Evolutionary conservation across 208 protist species (phyloP).

Genomic region (Trypanosoma conorhini): DNA sequence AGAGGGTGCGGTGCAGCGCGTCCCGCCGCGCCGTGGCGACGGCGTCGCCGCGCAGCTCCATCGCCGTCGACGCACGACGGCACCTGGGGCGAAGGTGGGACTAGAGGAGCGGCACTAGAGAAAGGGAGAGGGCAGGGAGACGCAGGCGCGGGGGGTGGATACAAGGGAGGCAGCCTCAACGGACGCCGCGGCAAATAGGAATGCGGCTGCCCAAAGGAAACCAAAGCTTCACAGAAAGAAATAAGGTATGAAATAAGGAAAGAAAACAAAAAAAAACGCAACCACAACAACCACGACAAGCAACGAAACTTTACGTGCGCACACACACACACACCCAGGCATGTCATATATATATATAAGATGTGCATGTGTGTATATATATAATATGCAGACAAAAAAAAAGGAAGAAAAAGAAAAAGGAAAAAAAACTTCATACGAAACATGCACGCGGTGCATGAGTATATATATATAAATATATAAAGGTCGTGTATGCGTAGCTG

Average conservation of each 20-base stretch:
- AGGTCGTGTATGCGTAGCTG: too few relatives aligned
- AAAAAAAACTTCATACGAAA: background rate
- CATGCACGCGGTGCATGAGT: background rate
- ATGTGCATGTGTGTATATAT: too few relatives aligned
- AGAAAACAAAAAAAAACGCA: too few relatives aligned
- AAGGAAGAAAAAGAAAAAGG: conserved; percentile 13
- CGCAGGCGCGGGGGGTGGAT: background rate
- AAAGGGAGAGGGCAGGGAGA: background rate
- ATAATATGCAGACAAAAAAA: too few relatives aligned
- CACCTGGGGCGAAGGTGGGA: conserved; percentile 2
- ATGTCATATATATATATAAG: too few relatives aligned
- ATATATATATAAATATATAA: background rate
- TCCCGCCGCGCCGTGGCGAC: conserved; percentile 24
- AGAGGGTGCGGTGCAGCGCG: conserved; percentile 52
- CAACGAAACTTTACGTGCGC: too few relatives aligned
- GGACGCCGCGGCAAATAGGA: too few relatives aligned
- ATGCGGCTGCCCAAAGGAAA: too few relatives aligned
- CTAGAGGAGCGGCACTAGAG: conserved; percentile 1
- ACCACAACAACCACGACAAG: too few relatives aligned
- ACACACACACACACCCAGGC: conserved; percentile 6
- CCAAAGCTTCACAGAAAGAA: background rate
- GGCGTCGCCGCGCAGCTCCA: background rate
- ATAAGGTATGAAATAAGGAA: conserved; percentile 8
- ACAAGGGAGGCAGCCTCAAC: background rate
- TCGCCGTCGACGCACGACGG: background rate